phyloP scores from a whole-genome alignment of 306 rosid genomes.

The Hippophae tibetana region DNA sequence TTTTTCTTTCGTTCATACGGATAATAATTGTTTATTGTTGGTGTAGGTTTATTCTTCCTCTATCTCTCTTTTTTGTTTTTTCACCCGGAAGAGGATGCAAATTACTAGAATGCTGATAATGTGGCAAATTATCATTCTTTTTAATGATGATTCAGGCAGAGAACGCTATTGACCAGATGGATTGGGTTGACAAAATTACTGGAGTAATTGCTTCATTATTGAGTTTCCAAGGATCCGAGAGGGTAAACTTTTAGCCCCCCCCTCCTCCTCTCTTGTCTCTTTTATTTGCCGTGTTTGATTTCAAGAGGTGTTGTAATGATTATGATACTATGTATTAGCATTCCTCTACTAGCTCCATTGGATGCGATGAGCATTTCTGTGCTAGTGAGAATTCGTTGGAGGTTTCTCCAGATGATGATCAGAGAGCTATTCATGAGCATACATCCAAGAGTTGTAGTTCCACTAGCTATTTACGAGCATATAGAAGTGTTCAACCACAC shows the following conservation, averaged over 20 bases:
- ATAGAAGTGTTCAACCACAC: conserved; percentile 37
- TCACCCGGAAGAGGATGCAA: background rate
- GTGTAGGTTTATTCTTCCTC: background rate
- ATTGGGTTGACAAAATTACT: conserved; percentile 78
- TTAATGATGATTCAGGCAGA: conserved; percentile 51
- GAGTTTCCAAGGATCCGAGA: conserved; percentile 53
- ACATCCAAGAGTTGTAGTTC: conserved; percentile 22
- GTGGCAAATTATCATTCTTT: background rate
- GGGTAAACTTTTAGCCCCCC: too few relatives aligned
- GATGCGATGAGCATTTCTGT: conserved; percentile 20
- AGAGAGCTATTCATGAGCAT: background rate
- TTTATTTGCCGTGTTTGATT: conserved; percentile 3
- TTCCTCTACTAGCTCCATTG: conserved; percentile 26
- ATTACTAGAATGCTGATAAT: background rate
- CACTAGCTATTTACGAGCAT: conserved; percentile 24
- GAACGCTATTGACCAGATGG: conserved; percentile 74
- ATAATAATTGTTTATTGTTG: background rate
- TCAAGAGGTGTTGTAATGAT: conserved; percentile 19
- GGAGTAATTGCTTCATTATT: conserved; percentile 73
- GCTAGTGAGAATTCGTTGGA: conserved; percentile 17
- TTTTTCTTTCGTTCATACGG: background rate
- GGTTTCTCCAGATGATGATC: conserved; percentile 24
- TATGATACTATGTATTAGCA: conserved; percentile 33
- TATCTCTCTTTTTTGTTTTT: too few relatives aligned
- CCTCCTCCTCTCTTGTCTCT: too few relatives aligned